A percentile compares a stretch with the other conserved stretches of the same genome.
phyloP scores from a whole-genome alignment of 768 basidiomycete genomes.

The Dacryopinax spathularia region DNA sequence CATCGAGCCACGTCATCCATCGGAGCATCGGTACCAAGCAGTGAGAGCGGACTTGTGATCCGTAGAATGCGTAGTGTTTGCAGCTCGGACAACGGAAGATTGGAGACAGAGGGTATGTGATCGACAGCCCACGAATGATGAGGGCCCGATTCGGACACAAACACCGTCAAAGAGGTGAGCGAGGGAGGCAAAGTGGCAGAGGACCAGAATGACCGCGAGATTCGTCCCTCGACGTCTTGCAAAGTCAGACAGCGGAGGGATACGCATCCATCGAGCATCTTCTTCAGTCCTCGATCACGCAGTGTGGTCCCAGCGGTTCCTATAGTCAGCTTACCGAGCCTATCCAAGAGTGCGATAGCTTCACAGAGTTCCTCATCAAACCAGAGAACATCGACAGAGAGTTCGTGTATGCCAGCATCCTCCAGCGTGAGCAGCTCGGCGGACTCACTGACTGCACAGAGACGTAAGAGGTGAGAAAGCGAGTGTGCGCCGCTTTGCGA shows the following conservation, averaged over 20 bases:
- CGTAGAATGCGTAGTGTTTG: conserved; percentile 21
- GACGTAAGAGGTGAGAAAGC: conserved; percentile 18
- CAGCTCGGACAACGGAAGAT: conserved; percentile 21
- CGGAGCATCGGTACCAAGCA: conserved; percentile 13
- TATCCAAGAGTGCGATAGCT: conserved; percentile 23
- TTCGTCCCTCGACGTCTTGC: conserved; percentile 28
- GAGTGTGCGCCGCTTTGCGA: conserved; percentile 26
- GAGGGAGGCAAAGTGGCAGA: conserved; percentile 16
- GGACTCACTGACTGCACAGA: conserved; percentile 12
- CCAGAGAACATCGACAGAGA: conserved; percentile 29
- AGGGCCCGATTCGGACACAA: conserved; percentile 23
- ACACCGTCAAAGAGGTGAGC: conserved; percentile 21
- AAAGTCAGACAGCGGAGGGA: conserved; percentile 23
- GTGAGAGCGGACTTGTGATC: conserved; percentile 15
- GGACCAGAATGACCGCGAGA: neutral
- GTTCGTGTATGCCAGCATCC: conserved; percentile 22
- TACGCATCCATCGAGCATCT: conserved; percentile 26
- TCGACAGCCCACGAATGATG: conserved; percentile 31
- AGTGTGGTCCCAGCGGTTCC: conserved; percentile 29
- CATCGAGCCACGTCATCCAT: conserved; percentile 20
- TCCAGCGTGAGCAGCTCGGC: conserved; percentile 9
- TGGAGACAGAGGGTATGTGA: conserved; percentile 25
- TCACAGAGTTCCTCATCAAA: conserved; percentile 29
- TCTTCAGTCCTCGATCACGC: conserved; percentile 24
- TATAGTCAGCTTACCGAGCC: conserved; percentile 22